A percentile compares a stretch with the other conserved stretches of the same genome.
These are phyloP conservation scores for Fraxinus dipetala DNA, from an alignment of 305 asterid species.

Conservation along the genomic window DNA sequence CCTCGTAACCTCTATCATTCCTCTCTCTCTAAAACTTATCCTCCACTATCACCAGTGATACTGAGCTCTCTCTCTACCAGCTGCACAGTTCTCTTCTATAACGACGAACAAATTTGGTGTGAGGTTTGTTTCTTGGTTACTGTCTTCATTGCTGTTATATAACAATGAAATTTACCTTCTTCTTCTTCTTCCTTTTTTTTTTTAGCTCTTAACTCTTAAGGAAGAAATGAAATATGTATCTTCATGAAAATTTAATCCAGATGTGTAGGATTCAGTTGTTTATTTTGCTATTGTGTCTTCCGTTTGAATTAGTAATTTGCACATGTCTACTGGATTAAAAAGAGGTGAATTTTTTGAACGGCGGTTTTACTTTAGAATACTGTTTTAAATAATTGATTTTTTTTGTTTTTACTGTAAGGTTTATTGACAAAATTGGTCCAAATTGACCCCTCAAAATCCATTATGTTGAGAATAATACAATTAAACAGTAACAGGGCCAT, in stretches of 20 bases:
- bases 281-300: not conserved
- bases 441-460: not conserved
- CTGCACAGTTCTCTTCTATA: not conserved
- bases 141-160: not conserved
- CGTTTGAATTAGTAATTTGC: not conserved
- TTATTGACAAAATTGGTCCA: not conserved
- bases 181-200: not conserved
- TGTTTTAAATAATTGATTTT: not conserved
- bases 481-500: not conserved
- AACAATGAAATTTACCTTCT: not conserved
- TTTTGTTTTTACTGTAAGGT: not conserved
- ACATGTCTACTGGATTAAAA: not conserved
- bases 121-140: not conserved
- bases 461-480: not conserved
- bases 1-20: not conserved
- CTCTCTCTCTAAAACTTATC: not conserved
- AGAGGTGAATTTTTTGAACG: not conserved
- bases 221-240: not conserved
- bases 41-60: not conserved
- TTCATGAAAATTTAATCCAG: not conserved
- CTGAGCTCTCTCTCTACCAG: not conserved
- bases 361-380: not conserved
- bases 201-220: not conserved
- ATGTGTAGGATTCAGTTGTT: not conserved
- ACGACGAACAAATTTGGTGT: not conserved